These are phyloP conservation scores for Oidiodendron maius DNA, from an alignment of 495 filamentous ascomycete species.

Conservation along the genomic window DNA sequence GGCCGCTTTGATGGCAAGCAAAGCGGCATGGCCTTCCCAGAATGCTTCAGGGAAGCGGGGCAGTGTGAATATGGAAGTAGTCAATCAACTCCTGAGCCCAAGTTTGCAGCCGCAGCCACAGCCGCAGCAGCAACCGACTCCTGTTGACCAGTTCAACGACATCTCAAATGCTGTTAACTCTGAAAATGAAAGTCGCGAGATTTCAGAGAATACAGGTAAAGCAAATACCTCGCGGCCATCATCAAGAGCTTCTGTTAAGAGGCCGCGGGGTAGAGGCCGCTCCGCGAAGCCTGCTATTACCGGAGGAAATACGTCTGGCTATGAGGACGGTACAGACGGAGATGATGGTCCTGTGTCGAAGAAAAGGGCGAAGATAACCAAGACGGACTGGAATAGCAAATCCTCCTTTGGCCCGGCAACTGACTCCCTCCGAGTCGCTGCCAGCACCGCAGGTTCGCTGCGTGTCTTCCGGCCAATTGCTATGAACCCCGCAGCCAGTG, in stretches of 20 bases:
- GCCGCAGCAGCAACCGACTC: conserved; percentile 14
- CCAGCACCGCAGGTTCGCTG: conserved; percentile 80
- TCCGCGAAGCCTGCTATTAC: conserved; percentile 35
- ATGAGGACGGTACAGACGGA: conserved; percentile 65
- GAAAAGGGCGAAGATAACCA: conserved; percentile 69
- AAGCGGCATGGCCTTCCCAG: background rate
- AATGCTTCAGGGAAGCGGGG: conserved; percentile 23
- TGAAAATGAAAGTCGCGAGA: conserved; percentile 5
- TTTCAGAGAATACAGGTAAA: background rate
- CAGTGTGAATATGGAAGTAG: conserved; percentile 23
- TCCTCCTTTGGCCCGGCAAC: conserved; percentile 63
- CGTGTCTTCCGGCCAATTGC: conserved; percentile 77
- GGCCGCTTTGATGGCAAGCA: conserved; percentile 42
- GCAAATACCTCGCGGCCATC: conserved; percentile 27
- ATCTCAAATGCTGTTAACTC: conserved; percentile 2
- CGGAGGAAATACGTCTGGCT: conserved; percentile 56
- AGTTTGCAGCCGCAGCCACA: conserved; percentile 11
- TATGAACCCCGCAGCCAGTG: conserved; percentile 32
- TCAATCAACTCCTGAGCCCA: conserved; percentile 25
- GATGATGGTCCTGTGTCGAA: conserved; percentile 54
- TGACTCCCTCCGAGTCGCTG: conserved; percentile 79
- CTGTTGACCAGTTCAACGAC: conserved; percentile 11
- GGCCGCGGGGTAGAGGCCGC: conserved; percentile 28
- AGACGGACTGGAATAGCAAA: conserved; percentile 61
- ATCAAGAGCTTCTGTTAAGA: conserved; percentile 38